A percentile compares a stretch with the other conserved stretches of the same genome.
phyloP scores from a whole-genome alignment of 106 monocot species.

The Dendrobium officinale region DNA sequence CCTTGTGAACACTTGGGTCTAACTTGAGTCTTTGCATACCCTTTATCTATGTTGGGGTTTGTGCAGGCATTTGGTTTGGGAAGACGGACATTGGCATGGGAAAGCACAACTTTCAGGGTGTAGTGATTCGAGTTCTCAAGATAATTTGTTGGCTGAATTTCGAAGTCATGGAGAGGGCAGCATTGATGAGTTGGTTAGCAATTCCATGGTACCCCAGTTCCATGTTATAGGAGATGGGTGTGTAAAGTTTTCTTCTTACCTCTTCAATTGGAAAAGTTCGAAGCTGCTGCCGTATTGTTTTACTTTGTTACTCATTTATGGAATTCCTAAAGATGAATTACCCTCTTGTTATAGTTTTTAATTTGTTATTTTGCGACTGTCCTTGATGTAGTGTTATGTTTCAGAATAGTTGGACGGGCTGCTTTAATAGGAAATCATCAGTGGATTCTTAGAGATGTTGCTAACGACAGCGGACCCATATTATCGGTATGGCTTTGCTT shows the following conservation, averaged over 20 bases:
- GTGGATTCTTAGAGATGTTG: slow-evolving; percentile 68
- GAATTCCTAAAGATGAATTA: not conserved
- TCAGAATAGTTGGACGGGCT: slow-evolving; percentile 63
- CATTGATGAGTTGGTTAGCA: slow-evolving; percentile 29
- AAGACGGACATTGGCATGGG: slow-evolving; percentile 46
- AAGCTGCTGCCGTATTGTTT: not conserved
- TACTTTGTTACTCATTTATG: not conserved
- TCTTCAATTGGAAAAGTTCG: not conserved
- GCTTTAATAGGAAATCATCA: slow-evolving; percentile 50
- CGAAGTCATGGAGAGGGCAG: slow-evolving; percentile 2
- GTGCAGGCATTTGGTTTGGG: slow-evolving; percentile 70
- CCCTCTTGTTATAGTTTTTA: not conserved
- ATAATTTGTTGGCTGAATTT: not conserved
- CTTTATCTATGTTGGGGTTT: not conserved
- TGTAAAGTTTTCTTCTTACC: slow-evolving; percentile 8
- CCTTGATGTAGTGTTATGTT: slow-evolving; percentile 7
- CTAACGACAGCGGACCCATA: slow-evolving; percentile 34
- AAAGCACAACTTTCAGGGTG: slow-evolving; percentile 7
- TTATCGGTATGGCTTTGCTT: not conserved
- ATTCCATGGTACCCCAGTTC: slow-evolving; percentile 49
- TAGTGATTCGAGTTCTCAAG: slow-evolving; percentile 7
- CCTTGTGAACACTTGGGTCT: not conserved
- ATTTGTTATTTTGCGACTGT: not conserved
- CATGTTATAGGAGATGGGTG: slow-evolving; percentile 65
- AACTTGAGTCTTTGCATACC: not conserved